Evolutionary conservation across 768 basidiomycete genomes (phyloP).

Genomic region (Hypsizygus marmoreus): DNA sequence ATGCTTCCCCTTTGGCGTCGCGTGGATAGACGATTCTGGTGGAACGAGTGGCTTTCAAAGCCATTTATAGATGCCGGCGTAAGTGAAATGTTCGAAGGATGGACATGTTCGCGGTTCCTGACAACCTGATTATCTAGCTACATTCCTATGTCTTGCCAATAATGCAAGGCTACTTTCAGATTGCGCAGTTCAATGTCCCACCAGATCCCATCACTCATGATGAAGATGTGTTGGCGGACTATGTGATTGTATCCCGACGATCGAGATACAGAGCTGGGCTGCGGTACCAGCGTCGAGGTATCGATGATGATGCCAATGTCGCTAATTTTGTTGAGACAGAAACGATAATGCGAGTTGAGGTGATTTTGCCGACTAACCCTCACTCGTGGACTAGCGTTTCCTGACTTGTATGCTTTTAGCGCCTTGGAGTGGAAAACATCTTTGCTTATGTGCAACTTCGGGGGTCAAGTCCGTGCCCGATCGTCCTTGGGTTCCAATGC

Average conservation of each 20-base stretch:
- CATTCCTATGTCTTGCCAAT: conserved; percentile 88
- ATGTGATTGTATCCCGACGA: conserved; percentile 82
- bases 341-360: conserved; percentile 82
- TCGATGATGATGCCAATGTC: conserved; percentile 90
- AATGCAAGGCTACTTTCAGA: conserved; percentile 91
- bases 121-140: conserved; percentile 42
- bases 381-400: background rate
- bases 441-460: conserved; percentile 91
- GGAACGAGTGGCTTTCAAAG: conserved; percentile 89
- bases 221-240: conserved; percentile 62
- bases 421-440: conserved; percentile 72
- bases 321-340: conserved; percentile 98
- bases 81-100: too few relatives aligned
- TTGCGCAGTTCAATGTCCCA: conserved; percentile 65
- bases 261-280: conserved; percentile 90
- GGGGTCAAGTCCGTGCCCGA: conserved; percentile 88
- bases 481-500: background rate
- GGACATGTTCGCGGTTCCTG: conserved; percentile 1
- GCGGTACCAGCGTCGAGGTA: conserved; percentile 91
- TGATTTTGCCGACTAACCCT: conserved; percentile 30
- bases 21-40: conserved; percentile 91
- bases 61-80: conserved; percentile 89
- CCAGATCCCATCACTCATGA: conserved; percentile 44
- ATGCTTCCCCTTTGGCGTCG: conserved; percentile 89
- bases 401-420: conserved; percentile 38